Evolutionary conservation across 129 eudicot genomes (phyloP), one percentile per base, ranked within the genome.

Genomic region (Erigeron canadensis): DNA sequence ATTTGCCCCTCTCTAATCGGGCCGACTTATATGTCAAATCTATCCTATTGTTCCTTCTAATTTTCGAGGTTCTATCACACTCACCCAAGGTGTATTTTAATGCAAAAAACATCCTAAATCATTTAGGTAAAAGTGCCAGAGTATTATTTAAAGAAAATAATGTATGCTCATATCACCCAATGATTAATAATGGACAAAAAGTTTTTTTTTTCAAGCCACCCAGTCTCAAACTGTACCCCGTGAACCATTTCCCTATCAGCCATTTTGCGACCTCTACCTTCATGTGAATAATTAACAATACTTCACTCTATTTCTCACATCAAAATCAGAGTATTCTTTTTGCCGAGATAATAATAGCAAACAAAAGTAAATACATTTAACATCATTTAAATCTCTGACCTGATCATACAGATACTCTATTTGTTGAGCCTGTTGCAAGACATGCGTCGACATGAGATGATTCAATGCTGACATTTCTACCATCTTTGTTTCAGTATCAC

Each of bases 371-470:
- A 42, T 18, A 18, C n/a, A 70, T 28, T 16, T 6, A 22, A 55
- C 13, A 41, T 18, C 12, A 16, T 9, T 65, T 7, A 6, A 13
- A 65, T 42, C 50, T 28, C 86, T 81, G 10, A 94, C 98, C 93
- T 94, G 98, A 34, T 94, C 98, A 79, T 89, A 94, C 81, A 94
- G 63, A 82, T 73, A 66, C 84, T 94, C 98, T 16, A 94, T 89
- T 75, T 89, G 96, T 63, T 90, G 85, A 58, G 93, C 96, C 77
- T 94, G 98, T 76, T 94, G 95, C 75, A 89, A 75, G 46, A 94
- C 97, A 41, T 94, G 93, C 23, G 98, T 94, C 6, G 98, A 94
- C 98, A 94, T 85, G 63, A 94, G 89, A 74, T 94, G 97, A 82
- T 90, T 94, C 63, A 94, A 69, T 23, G 98, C 98, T 38, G 96